Conservation (phyloP, 164 flowering plant species). For the Litsea cubeba region DNA sequence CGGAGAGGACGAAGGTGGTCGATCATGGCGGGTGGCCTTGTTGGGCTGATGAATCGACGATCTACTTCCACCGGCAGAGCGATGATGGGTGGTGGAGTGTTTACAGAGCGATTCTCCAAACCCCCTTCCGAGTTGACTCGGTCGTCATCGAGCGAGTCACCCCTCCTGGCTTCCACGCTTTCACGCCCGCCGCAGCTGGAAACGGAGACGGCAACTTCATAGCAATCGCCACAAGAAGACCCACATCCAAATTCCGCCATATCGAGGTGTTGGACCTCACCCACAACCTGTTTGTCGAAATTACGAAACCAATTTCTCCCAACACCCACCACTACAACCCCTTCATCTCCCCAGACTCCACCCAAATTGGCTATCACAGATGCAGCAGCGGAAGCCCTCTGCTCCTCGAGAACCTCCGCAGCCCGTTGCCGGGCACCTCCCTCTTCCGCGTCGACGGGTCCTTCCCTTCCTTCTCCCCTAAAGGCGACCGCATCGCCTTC, state of each 20-base stretch:
- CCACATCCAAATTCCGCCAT: conserved; percentile 59
- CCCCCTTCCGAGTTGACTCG: conserved; percentile 21
- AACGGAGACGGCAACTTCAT: conserved; percentile 41
- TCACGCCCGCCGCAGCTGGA: conserved; percentile 81
- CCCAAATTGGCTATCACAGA: conserved; percentile 67
- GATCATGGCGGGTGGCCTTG: conserved; percentile 92
- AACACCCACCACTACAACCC: conserved; percentile 74
- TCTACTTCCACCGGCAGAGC: conserved; percentile 67
- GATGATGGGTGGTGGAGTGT: conserved; percentile 81
- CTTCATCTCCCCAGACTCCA: conserved; percentile 60
- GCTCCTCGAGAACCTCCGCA: conserved; percentile 50
- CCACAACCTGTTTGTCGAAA: conserved; percentile 38
- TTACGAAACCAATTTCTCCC: conserved; percentile 58
- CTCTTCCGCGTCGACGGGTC: conserved; percentile 74
- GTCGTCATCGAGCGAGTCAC: conserved; percentile 60
- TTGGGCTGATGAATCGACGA: conserved; percentile 69
- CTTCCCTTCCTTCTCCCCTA: conserved; percentile 81
- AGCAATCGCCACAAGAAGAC: conserved; percentile 77
- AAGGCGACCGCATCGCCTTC: conserved; percentile 65
- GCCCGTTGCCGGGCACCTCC: conserved; percentile 38
- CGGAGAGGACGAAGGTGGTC: conserved; percentile 53
- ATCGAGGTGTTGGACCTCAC: conserved; percentile 58
- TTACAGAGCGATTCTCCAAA: conserved; percentile 47
- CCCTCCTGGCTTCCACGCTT: conserved; percentile 84
- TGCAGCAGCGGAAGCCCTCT: conserved; percentile 34